phyloP scores from a whole-genome alignment of 2,329 filamentous ascomycete species.

The Colletotrichum sansevieriae region DNA sequence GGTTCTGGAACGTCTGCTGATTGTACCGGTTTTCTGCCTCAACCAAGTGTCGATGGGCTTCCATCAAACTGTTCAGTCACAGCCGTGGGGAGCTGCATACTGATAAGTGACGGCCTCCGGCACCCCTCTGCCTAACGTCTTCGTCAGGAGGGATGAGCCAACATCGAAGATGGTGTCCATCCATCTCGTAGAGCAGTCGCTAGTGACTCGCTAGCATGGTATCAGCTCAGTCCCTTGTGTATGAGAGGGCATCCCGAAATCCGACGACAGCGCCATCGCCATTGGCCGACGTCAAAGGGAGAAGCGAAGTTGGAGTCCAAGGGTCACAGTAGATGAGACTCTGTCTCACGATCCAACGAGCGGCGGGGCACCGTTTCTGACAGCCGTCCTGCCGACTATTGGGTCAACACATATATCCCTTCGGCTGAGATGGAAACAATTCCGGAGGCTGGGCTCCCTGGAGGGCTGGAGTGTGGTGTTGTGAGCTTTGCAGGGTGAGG shows the following conservation, averaged over 20 bases:
- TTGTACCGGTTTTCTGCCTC: background rate
- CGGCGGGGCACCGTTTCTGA: constrained; percentile 27
- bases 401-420: constrained; percentile 24
- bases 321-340: constrained; percentile 30
- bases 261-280: constrained; percentile 14
- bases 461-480: constrained; percentile 13
- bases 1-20: background rate
- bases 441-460: constrained; percentile 38
- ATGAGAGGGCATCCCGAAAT: constrained; percentile 23
- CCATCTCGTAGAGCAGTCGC: constrained; percentile 19
- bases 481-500: constrained; percentile 1
- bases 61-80: background rate
- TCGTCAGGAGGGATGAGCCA: constrained; percentile 26
- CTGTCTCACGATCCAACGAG: constrained; percentile 29
- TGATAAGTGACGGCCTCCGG: constrained; percentile 25
- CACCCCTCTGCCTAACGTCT: constrained; percentile 2
- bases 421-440: constrained; percentile 12
- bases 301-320: constrained; percentile 17
- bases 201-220: constrained; percentile 36
- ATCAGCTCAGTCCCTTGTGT: constrained; percentile 32
- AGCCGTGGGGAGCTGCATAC: background rate
- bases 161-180: constrained; percentile 18
- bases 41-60: background rate
- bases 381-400: background rate
- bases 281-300: constrained; percentile 37